phyloP scores from a whole-genome alignment of 768 basidiomycete genomes.

The Boletus sp. region DNA sequence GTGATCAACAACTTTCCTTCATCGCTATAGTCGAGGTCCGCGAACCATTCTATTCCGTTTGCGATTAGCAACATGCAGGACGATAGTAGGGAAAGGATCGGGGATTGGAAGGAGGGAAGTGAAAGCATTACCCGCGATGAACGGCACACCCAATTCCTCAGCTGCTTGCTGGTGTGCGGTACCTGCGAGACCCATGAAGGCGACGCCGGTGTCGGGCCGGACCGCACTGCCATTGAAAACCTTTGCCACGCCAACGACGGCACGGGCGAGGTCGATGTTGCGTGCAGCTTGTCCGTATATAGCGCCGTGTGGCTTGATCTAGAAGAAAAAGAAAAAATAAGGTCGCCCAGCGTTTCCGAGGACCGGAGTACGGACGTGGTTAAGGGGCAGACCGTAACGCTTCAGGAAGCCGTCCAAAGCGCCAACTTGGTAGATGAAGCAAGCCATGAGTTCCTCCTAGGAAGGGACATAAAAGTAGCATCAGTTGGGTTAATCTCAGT shows the following conservation, averaged over 20 bases:
- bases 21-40: constrained; percentile 58
- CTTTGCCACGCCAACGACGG: constrained; percentile 52
- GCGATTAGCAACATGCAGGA: not conserved
- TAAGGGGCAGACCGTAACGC: constrained; percentile 46
- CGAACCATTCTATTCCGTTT: constrained; percentile 54
- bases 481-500: not conserved
- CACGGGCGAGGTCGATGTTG: constrained; percentile 53
- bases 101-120: not conserved
- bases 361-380: constrained; percentile 45
- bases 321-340: not conserved
- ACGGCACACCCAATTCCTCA: constrained; percentile 51
- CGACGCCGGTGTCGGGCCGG: constrained; percentile 32
- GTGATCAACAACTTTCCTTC: constrained; percentile 61
- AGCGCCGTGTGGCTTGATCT: constrained; percentile 64
- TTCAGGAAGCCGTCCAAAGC: constrained; percentile 60
- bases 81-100: not conserved
- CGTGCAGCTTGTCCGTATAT: constrained; percentile 60
- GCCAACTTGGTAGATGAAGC: constrained; percentile 69
- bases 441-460: constrained; percentile 55
- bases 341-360: not conserved
- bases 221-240: constrained; percentile 39
- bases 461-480: not conserved
- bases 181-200: constrained; percentile 63
- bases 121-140: constrained; percentile 51
- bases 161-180: constrained; percentile 60